Percentiles rank a stretch among this genome's conserved stretches.
Conservation (phyloP, 2,329 filamentous ascomycete genomes). For the Stagonosporopsis tanaceti region DNA sequence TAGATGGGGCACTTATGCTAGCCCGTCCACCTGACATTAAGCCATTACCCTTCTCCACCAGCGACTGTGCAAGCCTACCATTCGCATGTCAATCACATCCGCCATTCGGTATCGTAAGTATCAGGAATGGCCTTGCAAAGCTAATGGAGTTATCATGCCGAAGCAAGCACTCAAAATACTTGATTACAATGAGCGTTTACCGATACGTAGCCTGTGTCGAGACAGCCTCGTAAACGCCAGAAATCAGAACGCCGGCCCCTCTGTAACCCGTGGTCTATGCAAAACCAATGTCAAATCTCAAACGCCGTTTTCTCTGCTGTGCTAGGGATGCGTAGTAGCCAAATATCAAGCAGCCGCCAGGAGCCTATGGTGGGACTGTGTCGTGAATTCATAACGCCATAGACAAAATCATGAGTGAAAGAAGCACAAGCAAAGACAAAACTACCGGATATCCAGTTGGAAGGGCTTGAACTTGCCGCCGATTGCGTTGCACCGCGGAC, state of each 20-base stretch:
- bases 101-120: neutral
- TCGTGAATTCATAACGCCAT: slow-evolving; percentile 25
- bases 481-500: slow-evolving; percentile 79
- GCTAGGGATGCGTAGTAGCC: slow-evolving; percentile 23
- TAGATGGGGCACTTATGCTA: neutral
- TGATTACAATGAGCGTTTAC: slow-evolving; percentile 21
- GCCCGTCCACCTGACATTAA: neutral
- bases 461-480: slow-evolving; percentile 85
- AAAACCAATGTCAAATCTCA: slow-evolving; percentile 16
- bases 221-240: slow-evolving; percentile 4
- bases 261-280: slow-evolving; percentile 28
- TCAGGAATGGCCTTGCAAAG: neutral
- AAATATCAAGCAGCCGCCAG: slow-evolving; percentile 10
- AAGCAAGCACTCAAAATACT: slow-evolving; percentile 10
- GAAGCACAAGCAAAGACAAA: slow-evolving; percentile 12
- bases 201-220: slow-evolving; percentile 15
- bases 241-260: slow-evolving; percentile 10
- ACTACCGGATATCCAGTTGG: slow-evolving; percentile 79
- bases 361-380: slow-evolving; percentile 1
- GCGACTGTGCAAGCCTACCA: too few species aligned
- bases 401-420: slow-evolving; percentile 12
- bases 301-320: slow-evolving; percentile 32
- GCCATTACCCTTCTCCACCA: neutral
- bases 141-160: neutral
- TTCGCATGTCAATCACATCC: too few species aligned